Evolutionary conservation across 2,329 filamentous ascomycete genomes (phyloP).

Genomic region (Fusarium cyanostomum): DNA sequence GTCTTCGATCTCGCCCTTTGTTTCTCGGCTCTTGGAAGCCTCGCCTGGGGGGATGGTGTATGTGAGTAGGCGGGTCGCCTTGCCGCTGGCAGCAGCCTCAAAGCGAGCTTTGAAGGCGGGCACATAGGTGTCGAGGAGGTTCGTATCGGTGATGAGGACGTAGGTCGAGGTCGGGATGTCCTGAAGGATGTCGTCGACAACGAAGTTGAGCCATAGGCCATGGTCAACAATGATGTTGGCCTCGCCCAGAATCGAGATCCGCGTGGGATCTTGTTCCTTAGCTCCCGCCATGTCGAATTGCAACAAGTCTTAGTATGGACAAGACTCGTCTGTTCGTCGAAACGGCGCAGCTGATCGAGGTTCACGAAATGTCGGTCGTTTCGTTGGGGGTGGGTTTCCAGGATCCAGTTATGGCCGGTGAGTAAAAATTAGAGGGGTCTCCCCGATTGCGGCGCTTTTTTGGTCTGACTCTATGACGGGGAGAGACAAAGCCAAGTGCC

Average conservation of each 20-base stretch:
- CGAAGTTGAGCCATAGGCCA: constrained; percentile 84
- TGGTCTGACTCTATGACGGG: constrained; percentile 22
- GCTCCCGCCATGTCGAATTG: constrained; percentile 41
- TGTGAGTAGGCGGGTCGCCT: constrained; percentile 75
- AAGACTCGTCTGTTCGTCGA: constrained; percentile 16
- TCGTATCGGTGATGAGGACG: constrained; percentile 95
- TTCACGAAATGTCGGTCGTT: not conserved
- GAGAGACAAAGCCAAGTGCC: constrained; percentile 6
- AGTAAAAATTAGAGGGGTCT: constrained; percentile 29
- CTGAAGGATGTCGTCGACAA: constrained; percentile 81
- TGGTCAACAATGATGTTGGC: constrained; percentile 94
- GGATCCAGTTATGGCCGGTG: constrained; percentile 14
- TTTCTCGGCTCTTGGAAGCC: constrained; percentile 90
- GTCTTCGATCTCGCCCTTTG: constrained; percentile 95
- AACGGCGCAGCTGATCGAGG: constrained; percentile 5
- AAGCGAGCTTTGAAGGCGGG: constrained; percentile 71
- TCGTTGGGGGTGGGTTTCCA: constrained; percentile 5
- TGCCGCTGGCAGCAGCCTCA: constrained; percentile 40
- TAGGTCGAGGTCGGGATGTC: constrained; percentile 89
- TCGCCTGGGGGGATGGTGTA: constrained; percentile 92
- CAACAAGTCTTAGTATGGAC: constrained; percentile 7
- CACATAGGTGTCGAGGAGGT: constrained; percentile 83
- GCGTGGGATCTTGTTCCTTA: constrained; percentile 55
- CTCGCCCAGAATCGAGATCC: constrained; percentile 84
- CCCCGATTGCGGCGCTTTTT: constrained; percentile 30